phyloP scores from a whole-genome alignment of 192 early-diverging fungal species.

The Coemansia sp. region DNA sequence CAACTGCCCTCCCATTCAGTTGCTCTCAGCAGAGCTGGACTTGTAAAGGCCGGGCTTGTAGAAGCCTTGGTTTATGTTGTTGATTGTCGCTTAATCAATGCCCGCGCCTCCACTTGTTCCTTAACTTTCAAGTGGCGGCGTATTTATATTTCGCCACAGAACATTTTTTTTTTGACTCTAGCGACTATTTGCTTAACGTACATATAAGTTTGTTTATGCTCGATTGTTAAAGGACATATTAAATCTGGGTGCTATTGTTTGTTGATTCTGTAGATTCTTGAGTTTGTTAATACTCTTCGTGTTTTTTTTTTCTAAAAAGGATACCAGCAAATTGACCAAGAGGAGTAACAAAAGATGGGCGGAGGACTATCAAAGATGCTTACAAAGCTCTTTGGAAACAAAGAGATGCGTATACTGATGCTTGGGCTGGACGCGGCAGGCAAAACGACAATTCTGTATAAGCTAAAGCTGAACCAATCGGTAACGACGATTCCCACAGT shows the following conservation, averaged over 20 bases:
- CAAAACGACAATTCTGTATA: conserved; percentile 59
- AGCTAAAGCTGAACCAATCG: conserved; percentile 59
- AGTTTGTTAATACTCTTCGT: not conserved
- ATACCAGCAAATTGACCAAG: not conserved
- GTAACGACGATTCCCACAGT: conserved; percentile 58
- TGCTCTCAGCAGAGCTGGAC: too few species aligned
- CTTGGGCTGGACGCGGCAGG: conserved; percentile 58
- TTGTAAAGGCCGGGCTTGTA: not conserved
- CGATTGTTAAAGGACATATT: too few species aligned
- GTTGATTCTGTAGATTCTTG: not conserved
- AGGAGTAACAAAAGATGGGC: conserved; percentile 38
- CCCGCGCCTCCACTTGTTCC: too few species aligned
- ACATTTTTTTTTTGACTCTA: too few species aligned
- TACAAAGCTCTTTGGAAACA: conserved; percentile 55
- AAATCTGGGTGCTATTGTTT: not conserved
- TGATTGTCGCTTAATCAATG: too few species aligned
- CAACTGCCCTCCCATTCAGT: not conserved
- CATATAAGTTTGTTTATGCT: too few species aligned
- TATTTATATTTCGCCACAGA: too few species aligned
- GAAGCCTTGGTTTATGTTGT: not conserved
- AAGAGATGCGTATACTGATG: conserved; percentile 62
- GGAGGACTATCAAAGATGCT: conserved; percentile 56
- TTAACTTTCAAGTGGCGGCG: too few species aligned
- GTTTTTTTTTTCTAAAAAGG: not conserved
- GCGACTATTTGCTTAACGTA: too few species aligned